A percentile compares a stretch with the other conserved stretches of the same genome.
phyloP scores from a whole-genome alignment of 2,329 filamentous ascomycete species.

The Xylaria sp. region DNA sequence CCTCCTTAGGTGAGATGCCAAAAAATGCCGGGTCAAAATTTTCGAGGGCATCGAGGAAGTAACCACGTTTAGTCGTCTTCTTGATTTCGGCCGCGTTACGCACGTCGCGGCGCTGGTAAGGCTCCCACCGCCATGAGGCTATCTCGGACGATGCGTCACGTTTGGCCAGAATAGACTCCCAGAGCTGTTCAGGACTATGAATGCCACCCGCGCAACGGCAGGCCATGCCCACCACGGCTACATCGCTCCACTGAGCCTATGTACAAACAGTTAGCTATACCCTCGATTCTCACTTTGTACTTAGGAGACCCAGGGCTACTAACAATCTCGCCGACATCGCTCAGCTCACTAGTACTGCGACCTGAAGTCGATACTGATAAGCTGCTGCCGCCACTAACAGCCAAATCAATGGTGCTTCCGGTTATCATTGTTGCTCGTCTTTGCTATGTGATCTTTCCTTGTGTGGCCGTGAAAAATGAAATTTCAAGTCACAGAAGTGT shows the following conservation, averaged over 20 bases:
- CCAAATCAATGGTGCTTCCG: no score
- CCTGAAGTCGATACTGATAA: no score
- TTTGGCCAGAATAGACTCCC: slow-evolving; percentile 28
- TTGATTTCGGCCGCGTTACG: slow-evolving; percentile 29
- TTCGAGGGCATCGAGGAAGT: slow-evolving; percentile 24
- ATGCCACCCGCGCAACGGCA: slow-evolving; percentile 29
- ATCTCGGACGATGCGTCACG: slow-evolving; percentile 28
- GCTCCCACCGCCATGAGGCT: slow-evolving; percentile 30
- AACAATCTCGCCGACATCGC: no score
- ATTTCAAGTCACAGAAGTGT: no score
- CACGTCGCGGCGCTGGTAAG: slow-evolving; percentile 22
- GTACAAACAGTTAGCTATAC: background rate
- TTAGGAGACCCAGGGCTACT: no score
- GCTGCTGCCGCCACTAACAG: no score
- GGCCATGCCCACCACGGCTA: slow-evolving; percentile 30
- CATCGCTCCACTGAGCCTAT: slow-evolving; percentile 16
- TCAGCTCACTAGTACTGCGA: no score
- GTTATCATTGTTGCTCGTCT: no score
- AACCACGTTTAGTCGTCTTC: slow-evolving; percentile 28
- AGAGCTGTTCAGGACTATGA: slow-evolving; percentile 26
- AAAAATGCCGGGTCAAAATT: slow-evolving; percentile 25
- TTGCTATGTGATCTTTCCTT: no score
- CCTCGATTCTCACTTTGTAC: no score
- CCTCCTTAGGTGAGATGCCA: slow-evolving; percentile 21
- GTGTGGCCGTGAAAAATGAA: no score